A percentile compares a stretch with the other conserved stretches of the same genome.
phyloP scores from a whole-genome alignment of 1,284 basidiomycete genomes.

The Phellopilus nigrolimitatus region DNA sequence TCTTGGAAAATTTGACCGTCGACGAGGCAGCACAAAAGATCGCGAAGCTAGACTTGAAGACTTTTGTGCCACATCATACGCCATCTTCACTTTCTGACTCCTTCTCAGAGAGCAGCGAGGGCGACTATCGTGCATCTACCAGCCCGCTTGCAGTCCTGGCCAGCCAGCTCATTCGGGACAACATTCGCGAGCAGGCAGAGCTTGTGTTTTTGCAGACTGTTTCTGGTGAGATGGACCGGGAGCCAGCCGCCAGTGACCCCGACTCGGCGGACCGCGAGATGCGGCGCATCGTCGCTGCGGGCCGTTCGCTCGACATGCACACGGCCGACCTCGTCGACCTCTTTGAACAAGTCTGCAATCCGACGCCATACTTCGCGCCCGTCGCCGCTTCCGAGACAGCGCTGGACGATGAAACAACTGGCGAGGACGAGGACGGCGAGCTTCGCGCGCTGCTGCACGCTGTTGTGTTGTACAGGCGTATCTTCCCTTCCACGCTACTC shows the following conservation, averaged over 20 bases:
- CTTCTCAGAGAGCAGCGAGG: neutral
- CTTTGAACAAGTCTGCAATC: constrained; percentile 47
- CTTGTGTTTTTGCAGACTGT: constrained; percentile 48
- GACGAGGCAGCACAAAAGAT: constrained; percentile 44
- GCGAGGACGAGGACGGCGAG: constrained; percentile 30
- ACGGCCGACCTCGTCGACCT: constrained; percentile 47
- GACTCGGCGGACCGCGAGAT: constrained; percentile 36
- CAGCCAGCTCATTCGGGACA: constrained; percentile 41
- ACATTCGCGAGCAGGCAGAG: constrained; percentile 46
- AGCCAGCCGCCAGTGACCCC: constrained; percentile 30
- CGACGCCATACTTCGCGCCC: constrained; percentile 8
- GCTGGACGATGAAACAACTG: constrained; percentile 2
- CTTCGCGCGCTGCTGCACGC: constrained; percentile 45
- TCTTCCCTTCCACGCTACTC: constrained; percentile 46
- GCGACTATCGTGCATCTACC: neutral
- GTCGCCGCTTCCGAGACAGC: neutral
- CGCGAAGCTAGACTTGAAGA: constrained; percentile 24
- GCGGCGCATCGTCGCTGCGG: constrained; percentile 47
- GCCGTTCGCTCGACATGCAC: constrained; percentile 55
- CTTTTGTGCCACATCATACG: constrained; percentile 21
- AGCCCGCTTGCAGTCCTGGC: constrained; percentile 48
- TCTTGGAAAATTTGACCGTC: constrained; percentile 46
- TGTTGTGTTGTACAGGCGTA: constrained; percentile 49
- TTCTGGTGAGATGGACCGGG: constrained; percentile 30
- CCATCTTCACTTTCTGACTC: neutral